phyloP scores from a whole-genome alignment of 805 yeast genomes.

The Metschnikowia amazonensis region DNA sequence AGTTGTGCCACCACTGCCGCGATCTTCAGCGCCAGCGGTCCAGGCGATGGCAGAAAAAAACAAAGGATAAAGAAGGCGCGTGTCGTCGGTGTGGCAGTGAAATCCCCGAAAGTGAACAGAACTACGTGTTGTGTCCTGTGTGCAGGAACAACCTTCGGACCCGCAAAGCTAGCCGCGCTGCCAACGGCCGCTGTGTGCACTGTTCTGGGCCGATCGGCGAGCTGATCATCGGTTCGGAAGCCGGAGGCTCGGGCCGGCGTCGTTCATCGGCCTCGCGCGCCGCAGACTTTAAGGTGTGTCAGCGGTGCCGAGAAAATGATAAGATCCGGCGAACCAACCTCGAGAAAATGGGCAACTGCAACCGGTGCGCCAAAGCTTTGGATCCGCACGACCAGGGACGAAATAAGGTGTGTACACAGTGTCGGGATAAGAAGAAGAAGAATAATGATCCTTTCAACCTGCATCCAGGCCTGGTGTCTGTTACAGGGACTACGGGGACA shows the following conservation, averaged over 20 bases:
- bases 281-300: constrained; percentile 55
- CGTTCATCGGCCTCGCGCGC: constrained; percentile 20
- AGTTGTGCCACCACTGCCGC: constrained; percentile 62
- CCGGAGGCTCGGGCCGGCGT: constrained; percentile 11
- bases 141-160: constrained; percentile 55
- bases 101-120: constrained; percentile 48
- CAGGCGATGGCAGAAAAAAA: constrained; percentile 60
- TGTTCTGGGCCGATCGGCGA: constrained; percentile 56
- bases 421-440: constrained; percentile 54
- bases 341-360: constrained; percentile 58
- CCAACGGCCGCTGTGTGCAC: constrained; percentile 64
- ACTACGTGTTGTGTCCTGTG: constrained; percentile 56
- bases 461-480: no score
- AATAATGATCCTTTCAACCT: constrained; percentile 9
- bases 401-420: constrained; percentile 53
- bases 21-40: constrained; percentile 60
- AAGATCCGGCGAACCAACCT: constrained; percentile 52
- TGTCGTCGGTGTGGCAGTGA: constrained; percentile 61
- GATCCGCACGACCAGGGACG: constrained; percentile 44
- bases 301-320: constrained; percentile 60
- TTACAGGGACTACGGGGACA: no score
- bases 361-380: constrained; percentile 54
- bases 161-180: constrained; percentile 55
- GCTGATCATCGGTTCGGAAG: constrained; percentile 31
- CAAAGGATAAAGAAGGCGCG: constrained; percentile 57